A percentile compares a stretch with the other conserved stretches of the same genome.
Conservation (phyloP, 495 filamentous ascomycete genomes). For the Extremus antarcticus region DNA sequence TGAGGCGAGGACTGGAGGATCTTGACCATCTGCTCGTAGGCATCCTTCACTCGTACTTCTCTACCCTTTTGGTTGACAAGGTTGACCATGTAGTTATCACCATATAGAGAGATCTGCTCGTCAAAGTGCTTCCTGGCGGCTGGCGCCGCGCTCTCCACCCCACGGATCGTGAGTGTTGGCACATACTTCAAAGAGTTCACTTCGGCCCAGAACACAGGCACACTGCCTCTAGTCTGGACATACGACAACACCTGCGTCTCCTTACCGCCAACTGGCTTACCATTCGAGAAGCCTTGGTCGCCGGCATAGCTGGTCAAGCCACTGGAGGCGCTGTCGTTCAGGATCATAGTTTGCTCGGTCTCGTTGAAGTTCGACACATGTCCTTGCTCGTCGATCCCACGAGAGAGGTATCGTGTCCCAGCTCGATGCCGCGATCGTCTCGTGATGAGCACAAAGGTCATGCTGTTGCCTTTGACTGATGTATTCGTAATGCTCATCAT, state of each 20-base stretch:
- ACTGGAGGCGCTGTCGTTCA: constrained; percentile 62
- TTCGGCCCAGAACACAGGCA: constrained; percentile 92
- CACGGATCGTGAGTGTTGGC: constrained; percentile 75
- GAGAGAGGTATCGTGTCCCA: constrained; percentile 87
- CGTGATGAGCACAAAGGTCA: constrained; percentile 81
- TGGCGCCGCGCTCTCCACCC: constrained; percentile 66
- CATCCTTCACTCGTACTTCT: constrained; percentile 74
- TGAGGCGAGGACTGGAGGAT: constrained; percentile 56
- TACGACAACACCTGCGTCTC: constrained; percentile 86
- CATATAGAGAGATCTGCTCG: constrained; percentile 84
- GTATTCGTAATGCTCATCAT: constrained; percentile 82
- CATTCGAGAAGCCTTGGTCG: constrained; percentile 61
- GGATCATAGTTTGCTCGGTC: constrained; percentile 79
- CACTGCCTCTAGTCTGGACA: constrained; percentile 89
- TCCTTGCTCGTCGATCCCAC: constrained; percentile 86
- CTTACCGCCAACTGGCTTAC: constrained; percentile 48
- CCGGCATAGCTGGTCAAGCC: constrained; percentile 74
- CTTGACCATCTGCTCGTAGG: constrained; percentile 81
- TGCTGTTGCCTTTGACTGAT: constrained; percentile 63
- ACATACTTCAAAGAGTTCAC: constrained; percentile 82
- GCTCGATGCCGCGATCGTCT: constrained; percentile 74
- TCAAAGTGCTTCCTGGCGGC: constrained; percentile 79
- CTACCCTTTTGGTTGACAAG: constrained; percentile 91
- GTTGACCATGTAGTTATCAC: constrained; percentile 93
- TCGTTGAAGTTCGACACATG: constrained; percentile 96